Evolutionary conservation across 2,329 filamentous ascomycete genomes (phyloP).

Genomic region (Venturia carpophila): DNA sequence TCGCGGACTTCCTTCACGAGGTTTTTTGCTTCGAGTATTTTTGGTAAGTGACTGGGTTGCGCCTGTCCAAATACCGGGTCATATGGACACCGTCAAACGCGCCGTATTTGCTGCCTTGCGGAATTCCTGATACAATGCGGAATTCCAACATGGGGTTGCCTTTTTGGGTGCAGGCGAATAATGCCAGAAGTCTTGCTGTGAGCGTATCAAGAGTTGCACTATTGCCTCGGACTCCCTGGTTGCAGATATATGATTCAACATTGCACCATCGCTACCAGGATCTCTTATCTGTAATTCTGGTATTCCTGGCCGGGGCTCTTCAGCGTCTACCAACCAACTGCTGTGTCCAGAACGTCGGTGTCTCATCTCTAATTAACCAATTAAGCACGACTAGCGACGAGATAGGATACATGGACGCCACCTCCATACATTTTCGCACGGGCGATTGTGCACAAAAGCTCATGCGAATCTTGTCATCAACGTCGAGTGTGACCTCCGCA

Average conservation of each 20-base stretch:
- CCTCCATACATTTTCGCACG: background rate
- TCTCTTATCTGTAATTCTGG: background rate
- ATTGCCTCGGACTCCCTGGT: background rate
- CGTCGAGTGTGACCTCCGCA: background rate
- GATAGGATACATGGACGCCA: background rate
- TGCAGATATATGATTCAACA: background rate
- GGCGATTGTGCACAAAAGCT: conserved; percentile 4
- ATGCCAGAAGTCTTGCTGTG: background rate
- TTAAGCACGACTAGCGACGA: background rate
- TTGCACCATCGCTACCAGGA: background rate
- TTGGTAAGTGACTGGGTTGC: background rate
- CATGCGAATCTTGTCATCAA: background rate
- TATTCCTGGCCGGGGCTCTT: background rate
- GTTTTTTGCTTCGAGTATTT: background rate
- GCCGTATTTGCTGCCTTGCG: no score
- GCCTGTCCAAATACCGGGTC: background rate
- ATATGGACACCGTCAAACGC: background rate
- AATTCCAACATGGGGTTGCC: background rate
- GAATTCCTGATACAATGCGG: conserved; percentile 4
- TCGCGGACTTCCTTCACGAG: background rate
- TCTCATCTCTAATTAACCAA: conserved; percentile 5
- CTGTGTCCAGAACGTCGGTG: background rate
- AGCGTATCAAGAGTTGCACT: background rate
- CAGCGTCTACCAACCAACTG: background rate
- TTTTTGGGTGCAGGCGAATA: background rate